Evolutionary conservation across 2,329 filamentous ascomycete species (phyloP).

Genomic region (Penicillium sp.): DNA sequence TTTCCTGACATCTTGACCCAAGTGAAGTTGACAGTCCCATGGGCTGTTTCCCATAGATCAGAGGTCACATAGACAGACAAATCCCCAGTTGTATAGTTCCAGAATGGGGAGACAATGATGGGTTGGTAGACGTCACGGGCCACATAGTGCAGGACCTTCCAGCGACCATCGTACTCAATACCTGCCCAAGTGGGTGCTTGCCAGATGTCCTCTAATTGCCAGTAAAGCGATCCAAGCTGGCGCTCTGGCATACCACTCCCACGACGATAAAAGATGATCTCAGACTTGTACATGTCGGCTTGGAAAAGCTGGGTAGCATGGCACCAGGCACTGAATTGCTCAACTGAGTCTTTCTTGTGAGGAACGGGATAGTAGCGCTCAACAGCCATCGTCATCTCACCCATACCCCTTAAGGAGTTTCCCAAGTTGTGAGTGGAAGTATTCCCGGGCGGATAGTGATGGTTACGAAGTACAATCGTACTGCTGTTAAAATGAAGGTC

Average conservation of each 20-base stretch:
- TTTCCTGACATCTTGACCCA: constrained; percentile 59
- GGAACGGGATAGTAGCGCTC: constrained; percentile 62
- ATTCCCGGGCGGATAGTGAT: constrained; percentile 59
- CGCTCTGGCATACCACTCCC: constrained; percentile 61
- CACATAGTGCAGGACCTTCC: constrained; percentile 65
- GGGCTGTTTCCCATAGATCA: constrained; percentile 58
- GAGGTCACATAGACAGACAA: constrained; percentile 61
- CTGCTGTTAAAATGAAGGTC: constrained; percentile 63
- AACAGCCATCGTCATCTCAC: constrained; percentile 62
- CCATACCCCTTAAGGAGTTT: constrained; percentile 43
- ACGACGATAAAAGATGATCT: constrained; percentile 65
- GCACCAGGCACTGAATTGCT: constrained; percentile 66
- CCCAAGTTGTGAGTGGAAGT: constrained; percentile 53
- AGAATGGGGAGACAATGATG: constrained; percentile 63
- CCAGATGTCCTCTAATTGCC: constrained; percentile 69
- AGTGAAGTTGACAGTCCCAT: constrained; percentile 52
- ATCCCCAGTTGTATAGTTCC: constrained; percentile 54
- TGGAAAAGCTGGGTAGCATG: constrained; percentile 67
- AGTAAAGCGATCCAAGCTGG: constrained; percentile 64
- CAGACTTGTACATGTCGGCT: constrained; percentile 62
- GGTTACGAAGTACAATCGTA: constrained; percentile 60
- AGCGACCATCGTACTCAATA: constrained; percentile 65
- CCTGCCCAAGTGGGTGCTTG: constrained; percentile 67
- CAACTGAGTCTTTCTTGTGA: constrained; percentile 55
- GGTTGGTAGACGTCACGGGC: constrained; percentile 61